Evolutionary conservation across 345 rosid species (phyloP).

Genomic region (Heritiera littoralis): DNA sequence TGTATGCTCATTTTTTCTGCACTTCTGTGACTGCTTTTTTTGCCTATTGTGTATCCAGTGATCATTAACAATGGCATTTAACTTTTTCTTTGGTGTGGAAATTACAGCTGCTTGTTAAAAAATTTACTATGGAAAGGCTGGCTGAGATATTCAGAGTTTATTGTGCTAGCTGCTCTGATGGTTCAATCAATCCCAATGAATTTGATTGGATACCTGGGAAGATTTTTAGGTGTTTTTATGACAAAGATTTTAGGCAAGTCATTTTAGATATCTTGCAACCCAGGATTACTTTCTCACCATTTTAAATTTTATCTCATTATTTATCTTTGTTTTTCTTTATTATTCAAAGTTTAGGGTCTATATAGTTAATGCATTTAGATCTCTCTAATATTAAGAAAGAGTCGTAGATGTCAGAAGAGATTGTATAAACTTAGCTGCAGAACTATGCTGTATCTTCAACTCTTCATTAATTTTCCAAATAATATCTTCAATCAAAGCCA

Average conservation of each 20-base stretch:
- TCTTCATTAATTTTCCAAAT: neutral
- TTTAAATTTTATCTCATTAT: neutral
- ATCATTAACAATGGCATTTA: conserved; percentile 14
- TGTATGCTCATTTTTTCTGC: conserved; percentile 47
- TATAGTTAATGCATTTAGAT: neutral
- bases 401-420: neutral
- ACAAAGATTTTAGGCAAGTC: conserved; percentile 86
- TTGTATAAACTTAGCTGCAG: neutral
- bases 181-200: conserved; percentile 44
- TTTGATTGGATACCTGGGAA: conserved; percentile 98
- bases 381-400: neutral
- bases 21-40: conserved; percentile 20
- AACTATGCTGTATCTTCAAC: neutral
- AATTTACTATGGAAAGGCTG: conserved; percentile 83
- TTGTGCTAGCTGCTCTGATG: conserved; percentile 55
- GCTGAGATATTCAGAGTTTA: conserved; percentile 71
- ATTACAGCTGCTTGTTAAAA: conserved; percentile 79
- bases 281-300: neutral
- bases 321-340: conserved; percentile 1
- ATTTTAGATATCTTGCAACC: conserved; percentile 12
- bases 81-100: conserved; percentile 19
- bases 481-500: neutral
- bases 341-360: neutral
- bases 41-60: conserved; percentile 22
- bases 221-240: conserved; percentile 88